Percentiles rank a stretch among this genome's conserved stretches.
These are phyloP conservation scores for Solanum chmielewskii DNA, from an alignment of 257 asterid genomes.

Conservation along the genomic window DNA sequence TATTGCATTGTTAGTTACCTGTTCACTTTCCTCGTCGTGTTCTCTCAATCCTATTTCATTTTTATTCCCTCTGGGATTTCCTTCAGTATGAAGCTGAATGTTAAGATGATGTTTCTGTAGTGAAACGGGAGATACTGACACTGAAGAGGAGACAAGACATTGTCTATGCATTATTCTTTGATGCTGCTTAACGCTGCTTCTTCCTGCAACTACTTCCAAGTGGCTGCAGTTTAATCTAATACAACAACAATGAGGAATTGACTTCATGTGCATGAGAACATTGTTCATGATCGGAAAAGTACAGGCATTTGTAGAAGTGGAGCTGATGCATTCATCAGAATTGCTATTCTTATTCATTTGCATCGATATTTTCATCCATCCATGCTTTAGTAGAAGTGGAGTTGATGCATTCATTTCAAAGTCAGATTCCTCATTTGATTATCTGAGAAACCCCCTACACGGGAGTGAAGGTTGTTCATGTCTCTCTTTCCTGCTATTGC, in stretches of 20 bases:
- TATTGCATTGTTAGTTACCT: neutral
- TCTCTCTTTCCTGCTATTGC: neutral
- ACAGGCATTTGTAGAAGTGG: neutral
- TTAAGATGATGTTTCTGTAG: constrained; percentile 17
- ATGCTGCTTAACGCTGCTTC: constrained; percentile 8
- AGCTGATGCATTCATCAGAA: neutral
- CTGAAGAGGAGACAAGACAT: constrained; percentile 49
- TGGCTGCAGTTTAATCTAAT: neutral
- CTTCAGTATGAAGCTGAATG: neutral
- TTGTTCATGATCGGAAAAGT: neutral
- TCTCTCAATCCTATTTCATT: neutral
- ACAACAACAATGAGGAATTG: neutral
- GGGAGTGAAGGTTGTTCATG: neutral
- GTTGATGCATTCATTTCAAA: too few relatives aligned
- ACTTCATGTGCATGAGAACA: neutral
- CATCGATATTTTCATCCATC: neutral
- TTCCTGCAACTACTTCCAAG: neutral
- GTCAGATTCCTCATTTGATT: neutral
- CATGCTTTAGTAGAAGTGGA: too few relatives aligned
- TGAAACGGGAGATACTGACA: constrained; percentile 50
- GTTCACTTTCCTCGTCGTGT: neutral
- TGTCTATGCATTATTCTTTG: constrained; percentile 70
- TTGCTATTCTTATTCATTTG: neutral
- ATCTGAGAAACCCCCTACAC: neutral
- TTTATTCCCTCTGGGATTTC: neutral